Base-by-base conservation (phyloP, 1,139 yeast species). In the Kodamaea fungicola region DNA sequence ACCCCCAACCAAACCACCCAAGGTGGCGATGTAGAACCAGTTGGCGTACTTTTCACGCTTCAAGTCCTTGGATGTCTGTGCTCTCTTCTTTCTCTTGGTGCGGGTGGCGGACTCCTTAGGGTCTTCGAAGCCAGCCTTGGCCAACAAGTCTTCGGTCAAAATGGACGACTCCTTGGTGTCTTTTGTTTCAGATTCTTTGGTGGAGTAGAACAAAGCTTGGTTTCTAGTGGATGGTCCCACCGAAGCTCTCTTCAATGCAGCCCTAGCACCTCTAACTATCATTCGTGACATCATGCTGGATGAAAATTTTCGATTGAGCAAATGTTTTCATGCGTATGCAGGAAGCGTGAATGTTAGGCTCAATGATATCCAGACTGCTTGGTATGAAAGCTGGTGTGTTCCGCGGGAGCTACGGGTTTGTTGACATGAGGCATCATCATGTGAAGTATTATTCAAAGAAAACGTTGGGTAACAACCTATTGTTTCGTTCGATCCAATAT, bases 51-150 rank as follows among this genome's bases (percentile, higher is more conserved):
- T 74, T 60, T 85, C 84, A 53, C 76, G 62, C 47, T 70, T 71
- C 46, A 61, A 58, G 54, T 65, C 76, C 55, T 62, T 88, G 7
- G 92, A 78, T 3, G 94, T 82, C 55, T 80, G 73, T 2, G 62
- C 61, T 49, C 71, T 77, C 54, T 76, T 75, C 59, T 78, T 78
- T 57, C 80, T 71, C 50, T 64, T 55, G 42, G 55, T 41, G 24
- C 29, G 19, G 9, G 30, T 37, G 7, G 30, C 43, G 37, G 42
- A 55, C 12, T 45, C 50, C 31, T 50, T 55, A 9, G 53, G 50
- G 32, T 67, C 73, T 35, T 71, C 95, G 44, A 89, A 79, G 31
- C 96, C 96, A 7, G 96, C 96, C 54, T 81, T 79, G 23, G 84
- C 83, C 45, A 89, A 71, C 52, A 89, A 53, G 54, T 89, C 96